Evolutionary conservation across 2,329 filamentous ascomycete species (phyloP).

Genomic region (Gaeumannomyces sp.): DNA sequence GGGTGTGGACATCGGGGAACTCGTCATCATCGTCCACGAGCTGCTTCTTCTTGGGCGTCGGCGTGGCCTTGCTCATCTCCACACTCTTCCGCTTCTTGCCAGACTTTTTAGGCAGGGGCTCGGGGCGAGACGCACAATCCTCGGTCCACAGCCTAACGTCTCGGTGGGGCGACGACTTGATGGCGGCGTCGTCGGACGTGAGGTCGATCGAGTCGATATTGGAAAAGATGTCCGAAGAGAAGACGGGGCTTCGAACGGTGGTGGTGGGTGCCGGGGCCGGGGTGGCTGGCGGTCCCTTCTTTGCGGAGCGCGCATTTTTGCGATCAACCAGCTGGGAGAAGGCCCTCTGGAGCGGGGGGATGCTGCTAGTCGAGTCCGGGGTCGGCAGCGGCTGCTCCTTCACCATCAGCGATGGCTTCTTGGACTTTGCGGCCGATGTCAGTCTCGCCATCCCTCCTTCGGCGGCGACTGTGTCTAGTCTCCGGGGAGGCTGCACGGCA

Average conservation of each 20-base stretch:
- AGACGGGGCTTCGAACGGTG: conserved; percentile 14
- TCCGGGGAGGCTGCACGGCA: conserved; percentile 12
- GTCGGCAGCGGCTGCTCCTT: conserved; percentile 31
- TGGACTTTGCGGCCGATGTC: conserved; percentile 36
- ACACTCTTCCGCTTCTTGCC: conserved; percentile 48
- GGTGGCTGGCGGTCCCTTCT: conserved; percentile 11
- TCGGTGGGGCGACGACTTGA: conserved; percentile 20
- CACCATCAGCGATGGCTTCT: conserved; percentile 37
- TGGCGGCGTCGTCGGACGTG: conserved; percentile 23
- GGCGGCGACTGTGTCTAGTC: conserved; percentile 14
- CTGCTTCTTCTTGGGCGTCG: conserved; percentile 12
- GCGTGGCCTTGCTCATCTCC: conserved; percentile 32
- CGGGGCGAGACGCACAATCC: conserved; percentile 32
- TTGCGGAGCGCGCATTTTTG: conserved; percentile 1
- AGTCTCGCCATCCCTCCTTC: conserved; percentile 39
- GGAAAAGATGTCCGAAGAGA: conserved; percentile 6
- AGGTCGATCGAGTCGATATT: conserved; percentile 25
- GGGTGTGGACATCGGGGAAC: conserved; percentile 49
- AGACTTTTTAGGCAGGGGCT: conserved; percentile 28
- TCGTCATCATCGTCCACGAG: conserved; percentile 31
- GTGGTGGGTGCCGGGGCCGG: conserved; percentile 12
- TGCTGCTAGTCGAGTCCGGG: conserved; percentile 29
- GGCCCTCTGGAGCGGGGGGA: conserved; percentile 26
- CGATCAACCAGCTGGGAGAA: conserved; percentile 19
- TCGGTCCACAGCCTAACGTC: conserved; percentile 38